These are phyloP conservation scores for Cylindrotheca closterium DNA, from an alignment of 108 stramenopile species.

Conservation along the genomic window DNA sequence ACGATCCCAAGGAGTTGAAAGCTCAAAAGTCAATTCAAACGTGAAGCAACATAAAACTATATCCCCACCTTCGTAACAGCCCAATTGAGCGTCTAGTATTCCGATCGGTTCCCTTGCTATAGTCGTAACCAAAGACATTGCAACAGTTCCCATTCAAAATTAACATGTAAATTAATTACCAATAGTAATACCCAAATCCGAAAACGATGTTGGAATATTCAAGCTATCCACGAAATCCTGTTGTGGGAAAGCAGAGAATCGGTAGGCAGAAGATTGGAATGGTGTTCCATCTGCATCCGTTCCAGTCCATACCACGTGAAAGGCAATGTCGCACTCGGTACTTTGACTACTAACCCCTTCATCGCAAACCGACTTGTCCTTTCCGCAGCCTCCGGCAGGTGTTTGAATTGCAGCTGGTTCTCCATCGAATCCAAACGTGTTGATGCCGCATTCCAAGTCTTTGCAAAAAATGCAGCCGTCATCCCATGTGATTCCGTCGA, in stretches of 20 bases:
- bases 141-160: constrained; percentile 3
- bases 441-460: constrained; percentile 43
- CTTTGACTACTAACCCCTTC: constrained; percentile 12
- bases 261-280: constrained; percentile 70
- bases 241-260: constrained; percentile 81
- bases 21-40: too few relatives aligned
- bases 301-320: constrained; percentile 92
- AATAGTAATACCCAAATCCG: neutral
- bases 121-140: constrained; percentile 10
- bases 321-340: constrained; percentile 66
- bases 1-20: constrained; percentile 5
- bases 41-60: too few relatives aligned
- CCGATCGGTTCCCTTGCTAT: too few relatives aligned
- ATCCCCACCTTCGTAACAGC: too few relatives aligned
- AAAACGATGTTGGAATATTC: neutral
- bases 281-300: constrained; percentile 74
- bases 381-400: constrained; percentile 68
- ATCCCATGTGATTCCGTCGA: constrained; percentile 89
- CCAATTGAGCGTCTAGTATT: too few relatives aligned
- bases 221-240: constrained; percentile 60
- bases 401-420: constrained; percentile 21
- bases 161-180: neutral
- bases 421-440: constrained; percentile 83
- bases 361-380: constrained; percentile 42
- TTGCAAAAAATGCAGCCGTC: constrained; percentile 88